These are phyloP conservation scores for Ustilago crameri DNA, from an alignment of 1,284 basidiomycete species.

Conservation along the genomic window DNA sequence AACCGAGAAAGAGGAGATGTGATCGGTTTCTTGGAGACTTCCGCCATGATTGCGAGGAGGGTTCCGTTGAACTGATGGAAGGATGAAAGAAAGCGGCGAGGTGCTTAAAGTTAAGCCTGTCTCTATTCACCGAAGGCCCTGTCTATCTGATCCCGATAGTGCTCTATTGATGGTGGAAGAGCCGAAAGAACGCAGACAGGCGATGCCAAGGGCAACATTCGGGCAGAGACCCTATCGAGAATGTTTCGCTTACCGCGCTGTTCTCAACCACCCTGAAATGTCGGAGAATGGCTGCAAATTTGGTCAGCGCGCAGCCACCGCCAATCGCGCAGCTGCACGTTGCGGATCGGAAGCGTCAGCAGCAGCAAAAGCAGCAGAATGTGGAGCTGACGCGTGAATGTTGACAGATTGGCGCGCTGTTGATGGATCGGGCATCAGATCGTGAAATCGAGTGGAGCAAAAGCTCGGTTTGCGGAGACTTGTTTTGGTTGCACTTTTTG, in stretches of 20 bases:
- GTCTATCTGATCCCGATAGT: no score
- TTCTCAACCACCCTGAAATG: not conserved
- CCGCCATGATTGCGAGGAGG: not conserved
- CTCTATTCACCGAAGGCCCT: no score
- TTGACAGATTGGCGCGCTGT: no score
- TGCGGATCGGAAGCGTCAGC: slow-evolving; percentile 4
- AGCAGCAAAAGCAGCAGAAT: not conserved
- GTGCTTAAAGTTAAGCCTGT: no score
- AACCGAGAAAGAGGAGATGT: slow-evolving; percentile 23
- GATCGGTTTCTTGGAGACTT: not conserved
- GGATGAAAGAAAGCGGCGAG: not conserved
- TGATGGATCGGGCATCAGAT: not conserved
- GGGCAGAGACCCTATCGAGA: not conserved
- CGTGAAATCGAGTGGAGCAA: not conserved
- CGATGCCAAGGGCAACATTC: not conserved
- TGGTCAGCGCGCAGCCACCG: slow-evolving; percentile 8
- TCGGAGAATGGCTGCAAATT: not conserved
- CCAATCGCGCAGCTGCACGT: slow-evolving; percentile 3
- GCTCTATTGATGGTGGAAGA: no score
- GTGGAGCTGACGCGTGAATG: no score
- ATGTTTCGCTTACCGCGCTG: no score
- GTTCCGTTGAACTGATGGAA: not conserved
- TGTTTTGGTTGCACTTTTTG: not conserved
- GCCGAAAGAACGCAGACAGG: not conserved
- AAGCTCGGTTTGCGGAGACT: slow-evolving; percentile 1